Conservation (phyloP, 2,329 filamentous ascomycete genomes). For the Alternaria atra region DNA sequence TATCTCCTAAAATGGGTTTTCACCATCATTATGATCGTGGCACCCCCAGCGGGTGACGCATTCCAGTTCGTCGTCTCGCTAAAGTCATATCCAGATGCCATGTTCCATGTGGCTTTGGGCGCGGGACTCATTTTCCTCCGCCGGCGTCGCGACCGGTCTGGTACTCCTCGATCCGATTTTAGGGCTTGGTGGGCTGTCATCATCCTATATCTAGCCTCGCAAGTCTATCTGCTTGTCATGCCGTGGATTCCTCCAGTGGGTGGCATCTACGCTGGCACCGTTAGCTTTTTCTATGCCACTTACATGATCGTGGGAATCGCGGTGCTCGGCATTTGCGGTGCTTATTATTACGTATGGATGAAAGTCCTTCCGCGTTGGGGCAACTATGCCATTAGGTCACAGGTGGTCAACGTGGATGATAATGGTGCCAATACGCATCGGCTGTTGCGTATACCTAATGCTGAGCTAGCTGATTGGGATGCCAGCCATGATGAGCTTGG, state of each 20-base stretch:
- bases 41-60: conserved; percentile 68
- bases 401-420: conserved; percentile 36
- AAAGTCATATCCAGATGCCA: conserved; percentile 36
- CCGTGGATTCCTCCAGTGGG: conserved; percentile 74
- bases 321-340: conserved; percentile 27
- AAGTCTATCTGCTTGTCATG: conserved; percentile 65
- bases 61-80: conserved; percentile 67
- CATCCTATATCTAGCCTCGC: conserved; percentile 35
- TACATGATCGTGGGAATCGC: conserved; percentile 71
- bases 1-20: conserved; percentile 54
- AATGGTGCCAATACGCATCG: conserved; percentile 42
- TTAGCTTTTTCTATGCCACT: conserved; percentile 78
- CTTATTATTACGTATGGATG: conserved; percentile 44
- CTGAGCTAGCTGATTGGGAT: conserved; percentile 41
- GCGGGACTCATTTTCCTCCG: conserved; percentile 38
- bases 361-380: conserved; percentile 28
- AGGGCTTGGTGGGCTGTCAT: conserved; percentile 36
- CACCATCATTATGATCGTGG: conserved; percentile 41
- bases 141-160: conserved; percentile 35
- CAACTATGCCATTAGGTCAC: conserved; percentile 36
- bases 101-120: conserved; percentile 39
- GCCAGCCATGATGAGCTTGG: conserved; percentile 36
- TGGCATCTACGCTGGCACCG: conserved; percentile 56
- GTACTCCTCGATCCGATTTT: conserved; percentile 33
- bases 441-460: conserved; percentile 35